Evolutionary conservation across 441 rosid genomes (phyloP).

Genomic region (Lepidium campestre): DNA sequence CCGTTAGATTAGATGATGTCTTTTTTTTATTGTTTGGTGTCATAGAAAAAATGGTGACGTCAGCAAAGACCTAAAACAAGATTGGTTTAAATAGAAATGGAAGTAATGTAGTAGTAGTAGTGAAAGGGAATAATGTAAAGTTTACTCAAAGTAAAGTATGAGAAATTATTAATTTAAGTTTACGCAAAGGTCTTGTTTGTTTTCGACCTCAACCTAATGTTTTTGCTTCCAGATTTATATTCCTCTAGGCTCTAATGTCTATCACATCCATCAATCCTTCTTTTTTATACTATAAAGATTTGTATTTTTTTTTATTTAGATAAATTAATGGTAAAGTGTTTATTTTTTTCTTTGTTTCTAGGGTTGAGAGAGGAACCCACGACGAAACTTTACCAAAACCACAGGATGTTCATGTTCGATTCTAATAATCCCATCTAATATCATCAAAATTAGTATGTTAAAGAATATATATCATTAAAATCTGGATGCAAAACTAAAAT

Average conservation of each 20-base stretch:
- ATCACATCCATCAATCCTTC: background rate
- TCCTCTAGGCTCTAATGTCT: background rate
- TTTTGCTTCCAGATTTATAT: slow-evolving; percentile 4
- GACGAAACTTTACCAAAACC: too few relatives aligned
- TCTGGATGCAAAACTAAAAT: too few relatives aligned
- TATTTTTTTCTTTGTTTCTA: too few relatives aligned
- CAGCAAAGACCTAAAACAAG: background rate
- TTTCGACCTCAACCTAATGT: background rate
- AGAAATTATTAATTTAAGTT: background rate
- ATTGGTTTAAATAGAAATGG: background rate
- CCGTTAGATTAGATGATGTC: slow-evolving; percentile 12
- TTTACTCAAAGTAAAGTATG: slow-evolving; percentile 7
- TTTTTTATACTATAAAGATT: background rate
- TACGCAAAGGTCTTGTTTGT: slow-evolving; percentile 6
- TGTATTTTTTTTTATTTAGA: background rate
- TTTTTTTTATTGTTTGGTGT: too few relatives aligned
- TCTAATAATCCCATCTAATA: too few relatives aligned
- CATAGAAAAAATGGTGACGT: background rate
- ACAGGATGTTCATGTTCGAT: too few relatives aligned
- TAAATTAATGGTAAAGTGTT: too few relatives aligned
- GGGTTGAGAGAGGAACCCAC: too few relatives aligned
- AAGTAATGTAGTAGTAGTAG: background rate
- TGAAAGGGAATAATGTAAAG: background rate
- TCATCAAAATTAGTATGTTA: too few relatives aligned
- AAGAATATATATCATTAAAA: too few relatives aligned